Percentiles rank a stretch among this genome's conserved stretches.
Conservation (phyloP, 2,329 filamentous ascomycete genomes). For the Exophiala mesophila region DNA sequence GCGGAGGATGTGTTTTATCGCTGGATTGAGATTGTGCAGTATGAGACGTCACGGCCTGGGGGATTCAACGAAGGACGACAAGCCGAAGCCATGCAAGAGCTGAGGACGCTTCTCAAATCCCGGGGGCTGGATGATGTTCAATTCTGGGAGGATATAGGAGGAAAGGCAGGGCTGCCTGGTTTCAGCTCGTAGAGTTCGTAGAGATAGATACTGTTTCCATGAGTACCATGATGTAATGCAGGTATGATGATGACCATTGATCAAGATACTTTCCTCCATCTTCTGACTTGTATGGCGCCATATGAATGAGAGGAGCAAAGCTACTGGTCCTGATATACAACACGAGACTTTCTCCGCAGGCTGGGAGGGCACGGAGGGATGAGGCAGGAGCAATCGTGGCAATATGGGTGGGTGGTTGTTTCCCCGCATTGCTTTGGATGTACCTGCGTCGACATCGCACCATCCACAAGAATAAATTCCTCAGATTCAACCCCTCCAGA, state of each 20-base stretch:
- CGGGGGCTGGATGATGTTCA: constrained; percentile 77
- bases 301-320: background rate
- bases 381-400: too few species aligned
- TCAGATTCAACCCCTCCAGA: too few species aligned
- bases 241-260: constrained; percentile 1
- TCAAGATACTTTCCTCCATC: background rate
- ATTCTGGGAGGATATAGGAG: constrained; percentile 68
- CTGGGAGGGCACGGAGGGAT: too few species aligned
- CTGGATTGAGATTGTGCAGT: constrained; percentile 91
- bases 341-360: too few species aligned
- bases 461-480: too few species aligned
- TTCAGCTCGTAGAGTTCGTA: constrained; percentile 27
- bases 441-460: too few species aligned
- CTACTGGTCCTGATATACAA: too few species aligned
- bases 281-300: constrained; percentile 1
- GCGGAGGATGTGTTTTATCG: constrained; percentile 88
- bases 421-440: too few species aligned
- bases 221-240: too few species aligned
- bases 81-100: constrained; percentile 65
- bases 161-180: constrained; percentile 53
- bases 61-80: constrained; percentile 74
- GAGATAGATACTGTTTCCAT: too few species aligned
- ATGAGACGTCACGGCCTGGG: constrained; percentile 71
- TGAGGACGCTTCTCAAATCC: constrained; percentile 67
- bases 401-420: too few species aligned